These are phyloP conservation scores for Balansia obtecta DNA, from an alignment of 2,329 filamentous ascomycete genomes.

Conservation along the genomic window DNA sequence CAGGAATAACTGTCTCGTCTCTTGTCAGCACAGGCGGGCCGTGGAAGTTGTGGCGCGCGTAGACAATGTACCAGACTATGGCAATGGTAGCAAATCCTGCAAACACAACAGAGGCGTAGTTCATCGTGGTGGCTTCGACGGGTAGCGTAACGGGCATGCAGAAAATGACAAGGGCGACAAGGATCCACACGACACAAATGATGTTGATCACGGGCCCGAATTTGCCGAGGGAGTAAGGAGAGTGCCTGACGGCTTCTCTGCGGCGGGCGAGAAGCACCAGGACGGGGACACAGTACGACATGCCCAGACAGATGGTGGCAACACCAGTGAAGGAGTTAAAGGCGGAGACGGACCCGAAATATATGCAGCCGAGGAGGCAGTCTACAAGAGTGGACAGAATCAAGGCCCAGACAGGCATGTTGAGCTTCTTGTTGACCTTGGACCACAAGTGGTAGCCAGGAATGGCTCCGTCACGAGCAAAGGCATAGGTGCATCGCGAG, in stretches of 20 bases:
- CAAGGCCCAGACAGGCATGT: conserved; percentile 59
- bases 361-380: conserved; percentile 63
- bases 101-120: conserved; percentile 56
- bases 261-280: conserved; percentile 56
- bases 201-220: conserved; percentile 59
- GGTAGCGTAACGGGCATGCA: conserved; percentile 58
- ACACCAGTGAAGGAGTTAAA: conserved; percentile 74
- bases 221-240: conserved; percentile 54
- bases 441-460: conserved; percentile 56
- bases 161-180: conserved; percentile 57
- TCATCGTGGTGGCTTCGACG: conserved; percentile 45
- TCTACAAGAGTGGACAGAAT: conserved; percentile 56
- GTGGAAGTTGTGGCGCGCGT: conserved; percentile 50
- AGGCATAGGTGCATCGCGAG: conserved; percentile 63
- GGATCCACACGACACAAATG: conserved; percentile 58
- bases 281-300: conserved; percentile 66
- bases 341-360: conserved; percentile 64
- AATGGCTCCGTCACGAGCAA: conserved; percentile 63
- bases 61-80: conserved; percentile 48
- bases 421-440: conserved; percentile 49
- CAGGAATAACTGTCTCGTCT: neutral
- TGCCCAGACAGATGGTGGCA: conserved; percentile 65
- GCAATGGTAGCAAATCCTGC: conserved; percentile 48
- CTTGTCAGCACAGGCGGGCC: conserved; percentile 32
- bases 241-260: conserved; percentile 52